phyloP scores from a whole-genome alignment of 371 early-diverging fungal species.

The Mortierella sp. region DNA sequence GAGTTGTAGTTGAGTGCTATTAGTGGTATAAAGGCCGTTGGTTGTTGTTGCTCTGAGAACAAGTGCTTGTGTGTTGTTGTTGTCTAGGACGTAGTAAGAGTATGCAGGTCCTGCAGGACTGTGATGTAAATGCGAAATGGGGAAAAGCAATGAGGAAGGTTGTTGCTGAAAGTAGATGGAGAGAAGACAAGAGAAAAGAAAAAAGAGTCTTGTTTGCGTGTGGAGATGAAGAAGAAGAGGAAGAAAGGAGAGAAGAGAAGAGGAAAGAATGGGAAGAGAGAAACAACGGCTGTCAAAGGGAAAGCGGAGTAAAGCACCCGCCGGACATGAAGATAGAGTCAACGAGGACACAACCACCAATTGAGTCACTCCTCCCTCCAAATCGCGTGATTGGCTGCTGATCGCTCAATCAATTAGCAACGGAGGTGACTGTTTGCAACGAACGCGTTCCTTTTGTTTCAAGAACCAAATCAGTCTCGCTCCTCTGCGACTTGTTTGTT shows the following conservation, averaged over 20 bases:
- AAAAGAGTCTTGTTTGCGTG: neutral
- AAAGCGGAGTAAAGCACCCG: too few relatives aligned
- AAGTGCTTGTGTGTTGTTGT: neutral
- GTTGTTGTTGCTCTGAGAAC: neutral
- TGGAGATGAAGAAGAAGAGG: constrained; percentile 10
- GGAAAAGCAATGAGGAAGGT: neutral
- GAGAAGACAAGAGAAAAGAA: neutral
- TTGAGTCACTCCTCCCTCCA: constrained; percentile 20
- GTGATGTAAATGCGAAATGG: too few relatives aligned
- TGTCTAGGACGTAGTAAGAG: neutral
- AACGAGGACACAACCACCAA: neutral
- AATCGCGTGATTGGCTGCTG: constrained; percentile 37
- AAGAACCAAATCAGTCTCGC: too few relatives aligned
- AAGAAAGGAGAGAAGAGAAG: too few relatives aligned
- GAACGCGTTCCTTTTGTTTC: neutral
- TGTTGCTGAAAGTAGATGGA: neutral
- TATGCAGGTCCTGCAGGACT: neutral
- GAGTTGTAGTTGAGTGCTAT: neutral
- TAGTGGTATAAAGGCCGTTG: neutral
- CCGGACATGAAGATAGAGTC: neutral
- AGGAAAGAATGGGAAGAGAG: neutral
- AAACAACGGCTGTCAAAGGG: neutral
- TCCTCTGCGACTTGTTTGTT: too few relatives aligned
- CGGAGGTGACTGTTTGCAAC: neutral
- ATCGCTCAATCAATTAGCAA: neutral